Evolutionary conservation across 768 basidiomycete genomes (phyloP).

Genomic region (Amanita exitialis): DNA sequence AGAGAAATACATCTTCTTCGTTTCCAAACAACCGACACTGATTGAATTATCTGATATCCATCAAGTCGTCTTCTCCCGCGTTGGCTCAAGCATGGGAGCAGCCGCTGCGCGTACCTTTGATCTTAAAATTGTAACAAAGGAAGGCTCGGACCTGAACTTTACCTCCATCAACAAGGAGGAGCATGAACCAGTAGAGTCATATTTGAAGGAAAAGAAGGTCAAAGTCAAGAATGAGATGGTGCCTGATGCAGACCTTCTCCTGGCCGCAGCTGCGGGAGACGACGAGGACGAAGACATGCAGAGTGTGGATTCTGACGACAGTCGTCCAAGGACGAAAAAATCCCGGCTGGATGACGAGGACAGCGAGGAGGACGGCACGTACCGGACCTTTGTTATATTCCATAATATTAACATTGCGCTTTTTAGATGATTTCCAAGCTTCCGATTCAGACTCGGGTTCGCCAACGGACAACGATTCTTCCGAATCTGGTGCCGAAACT

Average conservation of each 20-base stretch:
- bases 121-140: constrained; percentile 79
- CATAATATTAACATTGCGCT: not conserved
- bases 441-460: constrained; percentile 85
- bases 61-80: constrained; percentile 86
- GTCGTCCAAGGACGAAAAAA: constrained; percentile 39
- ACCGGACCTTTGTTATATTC: not conserved
- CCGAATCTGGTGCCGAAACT: constrained; percentile 61
- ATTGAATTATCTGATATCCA: constrained; percentile 87
- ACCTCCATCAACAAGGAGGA: constrained; percentile 95
- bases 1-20: constrained; percentile 96
- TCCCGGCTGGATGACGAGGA: constrained; percentile 50
- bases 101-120: constrained; percentile 91
- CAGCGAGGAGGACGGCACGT: constrained; percentile 59
- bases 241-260: constrained; percentile 71
- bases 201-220: constrained; percentile 85
- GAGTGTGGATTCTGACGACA: constrained; percentile 68
- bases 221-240: constrained; percentile 94
- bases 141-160: constrained; percentile 80
- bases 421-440: constrained; percentile 81
- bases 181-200: constrained; percentile 75
- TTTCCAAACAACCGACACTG: constrained; percentile 89
- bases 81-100: constrained; percentile 75
- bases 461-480: constrained; percentile 64
- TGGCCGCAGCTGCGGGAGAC: constrained; percentile 52
- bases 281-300: constrained; percentile 81